These are phyloP conservation scores for Rhododendron vialii DNA, from an alignment of 148 eudicot genomes.

Conservation along the genomic window DNA sequence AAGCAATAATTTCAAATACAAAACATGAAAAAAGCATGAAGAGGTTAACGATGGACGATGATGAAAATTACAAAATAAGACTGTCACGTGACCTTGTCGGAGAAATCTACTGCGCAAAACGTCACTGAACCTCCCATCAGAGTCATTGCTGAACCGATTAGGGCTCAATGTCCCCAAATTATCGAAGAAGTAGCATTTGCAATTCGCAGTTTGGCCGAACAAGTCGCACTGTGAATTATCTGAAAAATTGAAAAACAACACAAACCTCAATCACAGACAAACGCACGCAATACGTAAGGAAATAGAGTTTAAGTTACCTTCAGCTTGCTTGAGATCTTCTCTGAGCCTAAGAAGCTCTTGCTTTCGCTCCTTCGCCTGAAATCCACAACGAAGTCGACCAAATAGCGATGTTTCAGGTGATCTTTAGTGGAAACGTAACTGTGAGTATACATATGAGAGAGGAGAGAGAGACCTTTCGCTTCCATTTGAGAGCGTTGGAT, in stretches of 20 bases:
- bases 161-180: slow-evolving; percentile 47
- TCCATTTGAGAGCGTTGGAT: slow-evolving; percentile 62
- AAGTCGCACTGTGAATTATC: slow-evolving; percentile 51
- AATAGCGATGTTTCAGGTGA: neutral
- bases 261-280: neutral
- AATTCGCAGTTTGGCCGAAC: slow-evolving; percentile 51
- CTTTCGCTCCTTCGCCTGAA: slow-evolving; percentile 82
- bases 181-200: slow-evolving; percentile 81
- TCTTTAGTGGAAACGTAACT: neutral
- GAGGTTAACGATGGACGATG: neutral
- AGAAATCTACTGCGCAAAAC: slow-evolving; percentile 79
- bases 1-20: neutral
- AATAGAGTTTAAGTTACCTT: slow-evolving; percentile 36
- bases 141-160: slow-evolving; percentile 24
- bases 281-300: neutral
- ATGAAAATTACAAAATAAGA: neutral
- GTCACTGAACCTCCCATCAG: slow-evolving; percentile 48
- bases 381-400: neutral
- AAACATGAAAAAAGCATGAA: neutral
- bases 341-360: slow-evolving; percentile 60
- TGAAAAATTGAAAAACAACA: slow-evolving; percentile 14
- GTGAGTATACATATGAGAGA: neutral
- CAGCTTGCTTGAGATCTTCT: slow-evolving; percentile 61
- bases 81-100: slow-evolving; percentile 65
- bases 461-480: slow-evolving; percentile 51